phyloP scores from a whole-genome alignment of 345 rosid genomes.

The Salix purpurea region DNA sequence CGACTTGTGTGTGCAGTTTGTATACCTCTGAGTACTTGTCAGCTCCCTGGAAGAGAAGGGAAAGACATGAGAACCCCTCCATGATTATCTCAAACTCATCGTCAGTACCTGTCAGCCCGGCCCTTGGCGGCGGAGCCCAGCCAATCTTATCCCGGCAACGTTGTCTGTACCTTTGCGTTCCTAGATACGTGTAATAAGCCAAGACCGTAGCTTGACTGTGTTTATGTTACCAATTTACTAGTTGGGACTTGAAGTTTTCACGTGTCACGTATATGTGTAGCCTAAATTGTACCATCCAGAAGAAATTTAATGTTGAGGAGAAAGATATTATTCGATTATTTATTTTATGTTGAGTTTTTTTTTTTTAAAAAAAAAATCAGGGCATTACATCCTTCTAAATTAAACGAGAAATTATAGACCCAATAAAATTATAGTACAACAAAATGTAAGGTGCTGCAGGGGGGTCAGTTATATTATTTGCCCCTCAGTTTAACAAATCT shows the following conservation, averaged over 20 bases:
- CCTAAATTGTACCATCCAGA: neutral
- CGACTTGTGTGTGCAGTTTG: too few relatives aligned
- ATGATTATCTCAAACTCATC: neutral
- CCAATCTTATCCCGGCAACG: neutral
- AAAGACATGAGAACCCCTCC: neutral
- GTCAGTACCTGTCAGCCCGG: neutral
- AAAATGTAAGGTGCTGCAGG: too few relatives aligned
- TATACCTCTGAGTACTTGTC: too few relatives aligned
- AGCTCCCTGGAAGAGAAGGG: neutral
- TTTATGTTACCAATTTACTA: neutral
- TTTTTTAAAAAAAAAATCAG: too few relatives aligned
- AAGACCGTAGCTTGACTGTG: neutral
- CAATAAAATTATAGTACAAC: too few relatives aligned
- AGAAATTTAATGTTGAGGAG: too few relatives aligned
- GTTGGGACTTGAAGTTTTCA: slow-evolving; percentile 7
- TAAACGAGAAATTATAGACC: too few relatives aligned
- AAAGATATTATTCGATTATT: too few relatives aligned
- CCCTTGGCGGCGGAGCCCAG: slow-evolving; percentile 5
- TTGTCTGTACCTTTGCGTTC: neutral
- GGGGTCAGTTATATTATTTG: too few relatives aligned
- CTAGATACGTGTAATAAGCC: neutral
- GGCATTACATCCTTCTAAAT: too few relatives aligned
- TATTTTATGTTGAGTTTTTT: too few relatives aligned
- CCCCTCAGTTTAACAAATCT: too few relatives aligned
- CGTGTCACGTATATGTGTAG: neutral